A percentile compares a stretch with the other conserved stretches of the same genome.
These are phyloP conservation scores for Pilobolus umbonatus DNA, from an alignment of 192 early-diverging fungal species.

Conservation along the genomic window DNA sequence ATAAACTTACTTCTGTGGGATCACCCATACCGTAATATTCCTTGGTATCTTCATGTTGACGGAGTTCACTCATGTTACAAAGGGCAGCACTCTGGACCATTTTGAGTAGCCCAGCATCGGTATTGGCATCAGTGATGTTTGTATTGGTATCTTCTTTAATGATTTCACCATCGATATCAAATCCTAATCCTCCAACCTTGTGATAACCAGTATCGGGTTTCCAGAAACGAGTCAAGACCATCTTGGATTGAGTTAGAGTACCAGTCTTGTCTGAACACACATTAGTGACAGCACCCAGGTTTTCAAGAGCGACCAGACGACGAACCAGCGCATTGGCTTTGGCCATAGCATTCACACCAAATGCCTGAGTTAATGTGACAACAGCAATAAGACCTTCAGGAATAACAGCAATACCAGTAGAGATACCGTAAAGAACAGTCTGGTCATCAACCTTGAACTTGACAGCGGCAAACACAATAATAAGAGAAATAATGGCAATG, in stretches of 20 bases:
- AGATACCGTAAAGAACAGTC: conserved; percentile 71
- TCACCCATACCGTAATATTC: conserved; percentile 52
- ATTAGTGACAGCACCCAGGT: conserved; percentile 86
- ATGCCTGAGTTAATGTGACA: conserved; percentile 89
- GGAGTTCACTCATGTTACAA: conserved; percentile 82
- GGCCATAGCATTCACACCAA: conserved; percentile 87
- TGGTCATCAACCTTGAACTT: conserved; percentile 57
- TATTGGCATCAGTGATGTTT: conserved; percentile 33
- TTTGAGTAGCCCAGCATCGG: conserved; percentile 35
- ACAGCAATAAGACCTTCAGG: conserved; percentile 94
- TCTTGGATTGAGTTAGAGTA: conserved; percentile 92
- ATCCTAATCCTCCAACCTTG: conserved; percentile 59
- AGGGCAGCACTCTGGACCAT: conserved; percentile 61
- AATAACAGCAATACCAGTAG: conserved; percentile 91
- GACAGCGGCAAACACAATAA: conserved; percentile 79
- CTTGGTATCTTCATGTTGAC: conserved; percentile 38
- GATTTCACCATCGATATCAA: conserved; percentile 53
- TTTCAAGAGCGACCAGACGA: conserved; percentile 84
- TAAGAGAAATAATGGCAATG: conserved; percentile 65
- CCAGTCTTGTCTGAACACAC: conserved; percentile 97
- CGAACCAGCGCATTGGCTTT: conserved; percentile 84
- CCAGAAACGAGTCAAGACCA: conserved; percentile 90
- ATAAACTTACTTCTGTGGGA: conserved; percentile 82
- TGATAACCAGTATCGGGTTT: conserved; percentile 66
- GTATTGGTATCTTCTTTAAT: conserved; percentile 13